Evolutionary conservation across 345 rosid genomes (phyloP), one percentile per base, ranked within the genome.

Genomic region (Cochlearia excelsa): DNA sequence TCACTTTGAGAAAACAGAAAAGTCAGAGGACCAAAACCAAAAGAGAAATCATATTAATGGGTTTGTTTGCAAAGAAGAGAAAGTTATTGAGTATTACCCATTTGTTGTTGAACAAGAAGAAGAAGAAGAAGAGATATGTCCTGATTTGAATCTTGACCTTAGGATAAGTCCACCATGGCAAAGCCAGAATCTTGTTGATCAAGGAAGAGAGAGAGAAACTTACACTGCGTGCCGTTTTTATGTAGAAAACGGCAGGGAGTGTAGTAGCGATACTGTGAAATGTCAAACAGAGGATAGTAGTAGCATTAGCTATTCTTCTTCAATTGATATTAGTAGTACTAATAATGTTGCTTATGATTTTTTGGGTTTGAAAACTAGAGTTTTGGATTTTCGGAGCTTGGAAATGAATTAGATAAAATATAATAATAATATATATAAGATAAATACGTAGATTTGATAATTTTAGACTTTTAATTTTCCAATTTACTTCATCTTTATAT

Each of bases 141-240:
- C 96, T 8, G 92, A 91, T 66, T 80, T 91, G 82, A 88, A 84
- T 70, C 89, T 91, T 3, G 98, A 88, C 56, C 86, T 91, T 26
- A 81, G 75, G 78, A 91, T 91, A 41, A 84, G 98, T 70, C 96
- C 85, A 9, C 98, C 97, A 6, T 66, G 63, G 51, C 77, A 82
- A 56, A 34, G 28, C 38, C 77, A 75, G 28, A 59, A 33, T 9
- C 37, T 71, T 58, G 61, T 7, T 42, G 63, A 58, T 33, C 43
- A 58, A 4, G 16, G 4, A 26, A 45, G 26, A 4, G 57, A 54
- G 3, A 59, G 49, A 31, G 42, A 37, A 26, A 23, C 64, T 5
- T 81, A 87, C 64, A 72, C 82, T 56, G 66, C 55, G 51, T 85
- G 88, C 75, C 81, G 79, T 51, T 52, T 84, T 75, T 88, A 84